Evolutionary conservation across 163 green algal genomes (phyloP).

Genomic region (Chlamydomonas reinhardtii): DNA sequence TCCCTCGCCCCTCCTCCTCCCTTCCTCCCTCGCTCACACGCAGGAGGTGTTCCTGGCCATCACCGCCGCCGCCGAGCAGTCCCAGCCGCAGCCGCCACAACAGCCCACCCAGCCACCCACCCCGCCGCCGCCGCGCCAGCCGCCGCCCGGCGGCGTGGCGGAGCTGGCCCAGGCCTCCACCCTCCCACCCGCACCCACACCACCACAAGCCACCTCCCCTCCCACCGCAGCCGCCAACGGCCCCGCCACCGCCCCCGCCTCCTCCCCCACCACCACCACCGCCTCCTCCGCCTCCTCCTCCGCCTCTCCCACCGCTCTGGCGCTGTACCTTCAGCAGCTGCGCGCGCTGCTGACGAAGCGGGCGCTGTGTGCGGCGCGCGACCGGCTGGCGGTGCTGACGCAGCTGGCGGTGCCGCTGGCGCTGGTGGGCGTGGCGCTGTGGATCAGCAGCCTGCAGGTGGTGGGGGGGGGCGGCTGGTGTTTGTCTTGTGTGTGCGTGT

Average conservation of each 20-base stretch:
- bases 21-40: background rate
- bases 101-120: constrained; percentile 1
- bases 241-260: background rate
- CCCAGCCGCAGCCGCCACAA: background rate
- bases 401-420: constrained; percentile 81
- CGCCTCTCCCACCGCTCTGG: too few relatives aligned
- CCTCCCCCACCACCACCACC: background rate
- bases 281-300: background rate
- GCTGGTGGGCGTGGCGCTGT: constrained; percentile 77
- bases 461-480: too few relatives aligned
- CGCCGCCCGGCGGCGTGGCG: too few relatives aligned
- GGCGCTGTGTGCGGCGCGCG: constrained; percentile 69
- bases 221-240: constrained; percentile 1
- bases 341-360: constrained; percentile 80
- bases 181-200: background rate
- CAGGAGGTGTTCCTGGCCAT: constrained; percentile 75
- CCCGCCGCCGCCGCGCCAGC: background rate
- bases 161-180: too few relatives aligned
- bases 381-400: constrained; percentile 71
- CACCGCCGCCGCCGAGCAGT: constrained; percentile 33
- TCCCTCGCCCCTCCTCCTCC: background rate
- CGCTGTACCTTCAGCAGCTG: constrained; percentile 73
- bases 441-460: constrained; percentile 54
- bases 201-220: background rate
- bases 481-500: background rate